These are phyloP conservation scores for Monosporascus sp. DNA, from an alignment of 2,329 filamentous ascomycete genomes.

Conservation along the genomic window DNA sequence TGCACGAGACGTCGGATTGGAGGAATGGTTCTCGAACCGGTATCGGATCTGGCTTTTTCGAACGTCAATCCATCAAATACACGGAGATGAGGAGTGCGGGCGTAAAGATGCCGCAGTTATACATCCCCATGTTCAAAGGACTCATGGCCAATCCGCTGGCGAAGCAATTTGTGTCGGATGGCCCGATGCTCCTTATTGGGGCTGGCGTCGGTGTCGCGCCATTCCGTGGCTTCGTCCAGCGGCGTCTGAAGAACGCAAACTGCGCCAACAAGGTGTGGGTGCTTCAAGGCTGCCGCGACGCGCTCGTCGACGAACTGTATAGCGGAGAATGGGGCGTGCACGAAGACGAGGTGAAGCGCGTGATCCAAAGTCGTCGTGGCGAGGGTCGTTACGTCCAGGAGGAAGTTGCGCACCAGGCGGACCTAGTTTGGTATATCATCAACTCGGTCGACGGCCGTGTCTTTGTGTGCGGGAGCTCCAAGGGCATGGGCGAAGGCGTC, in stretches of 20 bases:
- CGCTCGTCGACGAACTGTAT: conserved; percentile 91
- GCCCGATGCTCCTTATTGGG: conserved; percentile 95
- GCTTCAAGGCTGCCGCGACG: conserved; percentile 51
- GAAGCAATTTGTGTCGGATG: conserved; percentile 84
- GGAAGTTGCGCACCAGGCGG: conserved; percentile 83
- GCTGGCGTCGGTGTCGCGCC: conserved; percentile 95
- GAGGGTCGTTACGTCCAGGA: conserved; percentile 94
- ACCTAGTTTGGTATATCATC: conserved; percentile 97
- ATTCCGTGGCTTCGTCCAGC: conserved; percentile 95
- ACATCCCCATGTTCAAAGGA: conserved; percentile 95
- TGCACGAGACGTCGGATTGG: conserved; percentile 85
- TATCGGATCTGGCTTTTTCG: conserved; percentile 88
- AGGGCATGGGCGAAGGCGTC: conserved; percentile 97
- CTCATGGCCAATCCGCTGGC: conserved; percentile 96
- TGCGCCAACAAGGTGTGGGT: conserved; percentile 35
- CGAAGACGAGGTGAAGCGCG: conserved; percentile 78
- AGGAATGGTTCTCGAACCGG: conserved; percentile 67
- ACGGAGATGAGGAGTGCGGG: conserved; percentile 62
- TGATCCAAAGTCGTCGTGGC: conserved; percentile 69
- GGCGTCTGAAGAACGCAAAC: conserved; percentile 39
- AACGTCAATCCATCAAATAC: conserved; percentile 72
- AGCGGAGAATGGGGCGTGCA: conserved; percentile 93
- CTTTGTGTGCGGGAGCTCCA: conserved; percentile 92
- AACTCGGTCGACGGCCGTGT: conserved; percentile 93
- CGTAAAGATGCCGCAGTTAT: conserved; percentile 54